A percentile compares a stretch with the other conserved stretches of the same genome.
Evolutionary conservation across 306 rosid genomes (phyloP).

Genomic region (Vachellia pachyceras): DNA sequence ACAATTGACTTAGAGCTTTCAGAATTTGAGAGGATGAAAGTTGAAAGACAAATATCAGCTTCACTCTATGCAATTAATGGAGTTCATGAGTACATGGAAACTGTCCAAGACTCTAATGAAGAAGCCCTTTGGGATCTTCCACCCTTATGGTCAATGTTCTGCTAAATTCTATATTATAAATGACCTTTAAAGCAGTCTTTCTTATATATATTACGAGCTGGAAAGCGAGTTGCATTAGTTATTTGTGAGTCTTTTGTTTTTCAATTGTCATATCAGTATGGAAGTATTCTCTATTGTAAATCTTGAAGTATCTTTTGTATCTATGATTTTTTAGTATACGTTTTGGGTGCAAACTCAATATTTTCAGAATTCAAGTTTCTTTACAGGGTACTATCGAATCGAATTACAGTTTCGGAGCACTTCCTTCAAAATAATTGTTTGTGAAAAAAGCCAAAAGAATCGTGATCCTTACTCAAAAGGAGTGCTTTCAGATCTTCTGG

Average conservation of each 20-base stretch:
- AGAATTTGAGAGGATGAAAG: conserved; percentile 87
- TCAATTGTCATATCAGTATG: conserved; percentile 3
- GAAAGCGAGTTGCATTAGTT: conserved; percentile 25
- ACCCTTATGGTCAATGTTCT: conserved; percentile 73
- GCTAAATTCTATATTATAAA: conserved; percentile 43
- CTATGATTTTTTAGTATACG: neutral
- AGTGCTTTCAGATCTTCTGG: conserved; percentile 36
- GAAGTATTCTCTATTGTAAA: conserved; percentile 29
- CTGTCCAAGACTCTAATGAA: conserved; percentile 69
- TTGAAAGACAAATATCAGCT: conserved; percentile 93
- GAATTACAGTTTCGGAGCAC: neutral
- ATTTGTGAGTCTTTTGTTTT: neutral
- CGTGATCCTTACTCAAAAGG: conserved; percentile 17
- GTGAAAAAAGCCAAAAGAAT: conserved; percentile 36
- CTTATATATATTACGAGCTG: conserved; percentile 27
- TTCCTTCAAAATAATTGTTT: conserved; percentile 15
- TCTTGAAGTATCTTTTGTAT: conserved; percentile 24
- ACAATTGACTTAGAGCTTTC: conserved; percentile 49
- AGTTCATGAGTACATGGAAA: conserved; percentile 86
- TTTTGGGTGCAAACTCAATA: conserved; percentile 8
- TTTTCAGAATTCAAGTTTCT: conserved; percentile 16
- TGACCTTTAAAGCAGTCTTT: conserved; percentile 10
- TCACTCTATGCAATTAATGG: conserved; percentile 93
- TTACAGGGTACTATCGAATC: conserved; percentile 26
- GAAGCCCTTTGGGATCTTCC: conserved; percentile 91